Base-by-base conservation (phyloP, 768 basidiomycete genomes). In the Boletus sensibilis region DNA sequence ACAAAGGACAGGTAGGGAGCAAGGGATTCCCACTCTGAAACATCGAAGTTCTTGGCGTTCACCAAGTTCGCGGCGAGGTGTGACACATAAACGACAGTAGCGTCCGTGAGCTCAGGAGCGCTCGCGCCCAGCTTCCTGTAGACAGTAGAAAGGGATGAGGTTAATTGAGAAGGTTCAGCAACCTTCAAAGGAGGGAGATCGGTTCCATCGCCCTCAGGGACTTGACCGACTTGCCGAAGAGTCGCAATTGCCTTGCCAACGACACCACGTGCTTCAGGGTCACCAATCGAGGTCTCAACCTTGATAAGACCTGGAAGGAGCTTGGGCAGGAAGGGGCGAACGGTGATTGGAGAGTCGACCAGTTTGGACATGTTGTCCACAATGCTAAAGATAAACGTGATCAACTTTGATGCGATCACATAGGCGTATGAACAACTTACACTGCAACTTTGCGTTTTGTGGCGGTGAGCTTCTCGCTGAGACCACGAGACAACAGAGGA, bases 311-410 rank as follows among this genome's bases (percentile, higher is more conserved):
- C 94, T 25, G 95, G 95, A 65, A 98, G 86, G 34, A 98, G 88
- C 76, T 91, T 94, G 68, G 94, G 94, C 64, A 98, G 70, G 89
- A 98, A 98, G 57, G 95, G 95, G 68, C 95, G 90, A 75, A 98
- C 95, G 50, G 94, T 96, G 75, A 93, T 77, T 52, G 88, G 83
- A 27, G 93, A 96, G 78, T 96, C 94, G 70, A 98, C 95, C 69
- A 98, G 87, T 79, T 97, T 97, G 70, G 95, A 75, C 95, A 98
- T 98, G 85, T 97, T 98, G 79, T 98, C 95, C 69, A 90, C 82
- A 62, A 98, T 98, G 67, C 88, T 92, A 76, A 49, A 68, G 50
- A 68, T 64, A 55, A 34, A 49, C 34, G 49, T 55, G 47, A 62
- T 53, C 63, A 68, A 33, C 39, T 42, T 39, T 45, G 53, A 59